Evolutionary conservation across 2,329 filamentous ascomycete genomes (phyloP), one percentile per base, ranked within the genome.

Genomic region (Biscogniauxia mediterranea): DNA sequence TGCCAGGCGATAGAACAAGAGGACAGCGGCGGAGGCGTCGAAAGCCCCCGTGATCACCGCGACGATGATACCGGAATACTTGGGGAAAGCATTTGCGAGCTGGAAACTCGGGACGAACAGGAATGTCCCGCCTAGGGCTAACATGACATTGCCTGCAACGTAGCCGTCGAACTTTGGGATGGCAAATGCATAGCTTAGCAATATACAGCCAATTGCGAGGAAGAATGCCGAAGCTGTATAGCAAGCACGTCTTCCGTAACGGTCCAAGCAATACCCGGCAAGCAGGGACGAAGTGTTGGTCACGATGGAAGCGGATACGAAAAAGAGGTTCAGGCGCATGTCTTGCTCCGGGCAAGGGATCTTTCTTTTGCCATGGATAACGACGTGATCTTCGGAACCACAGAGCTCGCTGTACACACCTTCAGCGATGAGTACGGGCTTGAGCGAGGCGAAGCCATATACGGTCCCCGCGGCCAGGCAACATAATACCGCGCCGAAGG

Each of bases 211-310:
- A 11, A 82, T 66, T 0, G 83, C 77, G 19, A 91, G 79, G 65
- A 84, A 83, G 49, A 84, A 60, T 53, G 84, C 82, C 17, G 88
- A 86, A 54, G 87, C 80, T 19, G 89, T 77, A 20, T 87, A 86
- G 63, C 86, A 85, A 1, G 86, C 76, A 57, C 86, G 82, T 25
- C 88, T 87, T 8, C 89, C 89, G 69, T 83, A 90, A 50, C 82
- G 81, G 75, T 91, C 89, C 25, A 91, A 79, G 13, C 89, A 82
- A 1, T 86, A 86, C 26, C 89, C 89, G 2, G 89, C 86, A 15
- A 87, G 83, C 11, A 91, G 78, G 9, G 88, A 87, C 53, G 83
- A 84, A 17, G 89, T 83, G 69, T 91, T 91, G 5, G 87, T 87
- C 11, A 83, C 85, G 52, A 89, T 87, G 5, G 87, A 88, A 4